Base-by-base conservation (phyloP, 768 basidiomycete genomes). In the Boletus huronensis region DNA sequence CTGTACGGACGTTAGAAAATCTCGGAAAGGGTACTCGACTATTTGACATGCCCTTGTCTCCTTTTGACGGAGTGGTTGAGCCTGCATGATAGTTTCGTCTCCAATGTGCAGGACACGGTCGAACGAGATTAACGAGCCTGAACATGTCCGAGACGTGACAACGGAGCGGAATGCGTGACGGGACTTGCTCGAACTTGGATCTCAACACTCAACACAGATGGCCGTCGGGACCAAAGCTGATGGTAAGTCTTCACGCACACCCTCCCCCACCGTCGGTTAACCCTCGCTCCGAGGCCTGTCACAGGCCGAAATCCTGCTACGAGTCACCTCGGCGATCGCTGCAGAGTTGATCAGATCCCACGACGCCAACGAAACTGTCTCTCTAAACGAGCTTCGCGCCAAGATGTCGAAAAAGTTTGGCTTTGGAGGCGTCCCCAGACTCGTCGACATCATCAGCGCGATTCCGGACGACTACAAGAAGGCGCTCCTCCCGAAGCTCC, bases 401-500 rank as follows among this genome's bases (percentile, higher is more conserved):
- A 86, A 85, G 63, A 81, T 95, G 72, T 90, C 91, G 70, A 98
- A 98, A 76, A 94, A 94, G 71, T 86, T 85, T 67, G 85, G 82
- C 5, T 88, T 86, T 63, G 85, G 88, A 34, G 90, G 90, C 29
- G 88, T 96, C 0, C 97, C 97, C 0, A 74, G 97, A 43, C 80
- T 99, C 19, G 96, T 98, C 42, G 97, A 99, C 70, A 98, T 99
- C 65, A 93, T 99, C 72, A 92, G 93, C 58, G 97, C 97, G 35
- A 96, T 98, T 47, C 97, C 97, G 17, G 95, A 98, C 70, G 95
- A 97, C 50, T 93, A 95, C 75, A 94, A 94, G 73, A 93, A 93
- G 62, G 88, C 88, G 6, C 72, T 99, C 21, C 70, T 98, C 50
- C 93, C 94, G 2, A 93, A 88, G 70, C 74, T 99, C 55, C 88